Evolutionary conservation across 257 asterid genomes (phyloP), one percentile per base, ranked within the genome.

Genomic region (Solanum pimpinellifolium): DNA sequence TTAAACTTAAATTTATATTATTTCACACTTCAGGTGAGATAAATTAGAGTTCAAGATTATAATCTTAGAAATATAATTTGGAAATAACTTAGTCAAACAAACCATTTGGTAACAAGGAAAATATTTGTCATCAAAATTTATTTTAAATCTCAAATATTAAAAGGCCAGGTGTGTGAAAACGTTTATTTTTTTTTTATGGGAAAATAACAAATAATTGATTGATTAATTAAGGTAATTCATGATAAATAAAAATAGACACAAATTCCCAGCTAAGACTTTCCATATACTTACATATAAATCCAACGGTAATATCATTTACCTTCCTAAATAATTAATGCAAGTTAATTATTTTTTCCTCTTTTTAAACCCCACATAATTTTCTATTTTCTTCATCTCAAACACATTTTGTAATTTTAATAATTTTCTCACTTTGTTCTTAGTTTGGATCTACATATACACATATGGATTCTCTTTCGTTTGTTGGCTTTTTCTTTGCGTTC

Each of bases 251-350:
- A 73, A 35, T 20, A 37, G 39, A 20, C 49, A 37, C 81, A 37
- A 37, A 73, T 73, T 73, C 81, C 81, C 82, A 76, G 46, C 81
- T 29, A 80, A 65, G 42, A 49, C 76, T 41, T 81, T 87, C 76
- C 72, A 46, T 65, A 31, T 80, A 75, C 77, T 87, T 27, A 5
- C 39, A 70, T 1, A 49, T 12, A 65, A 68, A 23, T 33, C 33
- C 75, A 87, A 87, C 85, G 85, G 76, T 69, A 70, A 87, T 78
- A 56, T 85, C 68, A 65, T n/a, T 84, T 77, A 27, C 27, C 29
- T 14, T 74, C 37, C 18, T 14, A 16, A 76, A 62, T 52, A 89
- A 62, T 52, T 16, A 52, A 77, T 77, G 37, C 72, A 7, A 10
- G 2, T 37, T 73, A 37, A 73, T 47, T 47, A 80, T 9, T 47